A percentile compares a stretch with the other conserved stretches of the same genome.
Conservation (phyloP, 495 filamentous ascomycete genomes). For the Sordaria brevicollis region DNA sequence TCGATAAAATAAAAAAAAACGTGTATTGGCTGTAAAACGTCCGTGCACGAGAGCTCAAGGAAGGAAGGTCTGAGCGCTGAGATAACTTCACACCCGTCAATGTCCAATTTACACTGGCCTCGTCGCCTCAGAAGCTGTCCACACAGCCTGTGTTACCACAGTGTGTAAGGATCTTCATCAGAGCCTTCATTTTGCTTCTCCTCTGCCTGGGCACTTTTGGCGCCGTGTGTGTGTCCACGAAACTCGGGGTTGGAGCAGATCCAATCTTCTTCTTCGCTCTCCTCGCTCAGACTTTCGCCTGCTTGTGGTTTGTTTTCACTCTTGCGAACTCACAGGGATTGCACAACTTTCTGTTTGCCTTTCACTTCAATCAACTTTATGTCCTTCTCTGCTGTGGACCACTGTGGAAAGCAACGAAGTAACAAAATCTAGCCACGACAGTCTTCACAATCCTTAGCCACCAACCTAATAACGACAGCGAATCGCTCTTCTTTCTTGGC, state of each 20-base stretch:
- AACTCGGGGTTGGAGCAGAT: not conserved
- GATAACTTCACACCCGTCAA: too few species aligned
- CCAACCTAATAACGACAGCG: too few species aligned
- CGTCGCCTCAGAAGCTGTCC: not conserved
- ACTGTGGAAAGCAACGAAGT: not conserved
- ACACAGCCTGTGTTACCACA: not conserved
- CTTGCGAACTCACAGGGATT: not conserved
- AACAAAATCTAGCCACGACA: not conserved
- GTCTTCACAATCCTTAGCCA: not conserved
- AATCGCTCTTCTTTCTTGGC: not conserved
- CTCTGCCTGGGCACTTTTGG: not conserved
- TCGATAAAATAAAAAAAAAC: too few species aligned
- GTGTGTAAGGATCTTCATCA: not conserved
- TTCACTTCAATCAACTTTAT: too few species aligned
- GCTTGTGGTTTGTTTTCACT: not conserved
- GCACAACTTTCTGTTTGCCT: too few species aligned
- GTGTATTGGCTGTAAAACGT: too few species aligned
- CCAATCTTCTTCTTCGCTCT: not conserved
- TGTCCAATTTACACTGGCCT: not conserved
- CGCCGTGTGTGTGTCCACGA: not conserved
- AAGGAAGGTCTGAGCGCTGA: too few species aligned
- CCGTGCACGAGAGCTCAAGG: too few species aligned
- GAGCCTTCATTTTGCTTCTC: not conserved
- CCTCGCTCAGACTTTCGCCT: not conserved
- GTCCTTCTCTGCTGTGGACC: not conserved